Evolutionary conservation across 1,139 yeast species (phyloP).

Genomic region (Saccharomyces hybrid): DNA sequence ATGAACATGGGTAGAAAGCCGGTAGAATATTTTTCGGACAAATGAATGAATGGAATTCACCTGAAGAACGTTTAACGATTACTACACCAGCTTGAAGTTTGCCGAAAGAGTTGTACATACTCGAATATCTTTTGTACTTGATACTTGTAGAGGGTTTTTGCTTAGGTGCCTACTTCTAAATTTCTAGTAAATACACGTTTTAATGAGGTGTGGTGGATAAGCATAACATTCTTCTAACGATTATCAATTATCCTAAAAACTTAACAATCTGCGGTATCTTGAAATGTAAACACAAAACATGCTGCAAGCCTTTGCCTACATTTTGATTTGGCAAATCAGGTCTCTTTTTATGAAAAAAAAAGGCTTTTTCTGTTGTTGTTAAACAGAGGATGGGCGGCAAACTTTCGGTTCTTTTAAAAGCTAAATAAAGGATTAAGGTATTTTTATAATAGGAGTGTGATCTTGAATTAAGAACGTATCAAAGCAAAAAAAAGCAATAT

Average conservation of each 20-base stretch:
- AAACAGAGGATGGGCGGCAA: neutral
- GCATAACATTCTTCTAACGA: neutral
- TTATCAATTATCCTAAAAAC: neutral
- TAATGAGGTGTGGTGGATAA: neutral
- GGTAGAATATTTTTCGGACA: neutral
- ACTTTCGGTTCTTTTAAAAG: neutral
- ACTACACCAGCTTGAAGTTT: neutral
- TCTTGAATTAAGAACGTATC: neutral
- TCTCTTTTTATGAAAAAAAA: neutral
- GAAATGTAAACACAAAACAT: neutral
- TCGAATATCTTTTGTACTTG: neutral
- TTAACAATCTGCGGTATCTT: neutral
- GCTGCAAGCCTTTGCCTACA: neutral
- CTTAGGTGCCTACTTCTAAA: neutral
- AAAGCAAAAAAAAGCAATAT: neutral
- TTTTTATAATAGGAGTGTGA: neutral
- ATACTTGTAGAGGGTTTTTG: neutral
- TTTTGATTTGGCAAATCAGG: neutral
- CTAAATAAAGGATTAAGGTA: neutral
- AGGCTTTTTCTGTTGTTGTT: neutral
- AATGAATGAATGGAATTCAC: too few relatives aligned
- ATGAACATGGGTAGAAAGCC: neutral
- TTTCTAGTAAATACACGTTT: neutral
- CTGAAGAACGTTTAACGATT: neutral
- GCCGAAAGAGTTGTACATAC: neutral